These are phyloP conservation scores for Ceratocystis colombiana DNA, from an alignment of 2,329 filamentous ascomycete genomes.

Conservation along the genomic window DNA sequence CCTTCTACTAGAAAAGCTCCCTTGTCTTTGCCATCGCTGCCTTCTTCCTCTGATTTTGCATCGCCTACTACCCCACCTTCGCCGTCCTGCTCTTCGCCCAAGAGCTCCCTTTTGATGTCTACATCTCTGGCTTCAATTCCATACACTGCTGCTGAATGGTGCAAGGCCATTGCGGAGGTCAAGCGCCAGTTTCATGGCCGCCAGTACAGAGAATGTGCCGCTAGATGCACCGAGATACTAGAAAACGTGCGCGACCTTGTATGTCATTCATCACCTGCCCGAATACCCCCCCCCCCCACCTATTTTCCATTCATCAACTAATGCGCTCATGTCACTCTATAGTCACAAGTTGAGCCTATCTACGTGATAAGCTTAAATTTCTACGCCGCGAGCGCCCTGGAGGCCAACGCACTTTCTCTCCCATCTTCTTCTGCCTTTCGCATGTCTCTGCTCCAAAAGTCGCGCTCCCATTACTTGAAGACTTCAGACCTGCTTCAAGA, in stretches of 20 bases:
- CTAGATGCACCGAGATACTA: conserved; percentile 45
- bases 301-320: neutral
- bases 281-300: neutral
- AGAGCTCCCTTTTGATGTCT: conserved; percentile 17
- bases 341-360: conserved; percentile 40
- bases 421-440: conserved; percentile 40
- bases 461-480: conserved; percentile 42
- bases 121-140: conserved; percentile 33
- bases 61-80: neutral
- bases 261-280: conserved; percentile 28
- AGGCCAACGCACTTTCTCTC: conserved; percentile 45
- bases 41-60: neutral
- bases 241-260: conserved; percentile 40
- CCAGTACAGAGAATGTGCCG: conserved; percentile 45
- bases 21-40: neutral
- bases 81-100: conserved; percentile 13
- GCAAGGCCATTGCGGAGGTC: conserved; percentile 41
- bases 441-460: conserved; percentile 41
- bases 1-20: neutral
- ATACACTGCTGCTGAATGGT: conserved; percentile 43
- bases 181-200: conserved; percentile 45
- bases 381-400: conserved; percentile 51
- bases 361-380: conserved; percentile 52
- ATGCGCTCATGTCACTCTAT: conserved; percentile 25
- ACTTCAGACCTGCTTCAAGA: conserved; percentile 41